Evolutionary conservation across 2,329 filamentous ascomycete species (phyloP), one percentile per base, ranked within the genome.

Genomic region (Pseudocercospora cruenta): DNA sequence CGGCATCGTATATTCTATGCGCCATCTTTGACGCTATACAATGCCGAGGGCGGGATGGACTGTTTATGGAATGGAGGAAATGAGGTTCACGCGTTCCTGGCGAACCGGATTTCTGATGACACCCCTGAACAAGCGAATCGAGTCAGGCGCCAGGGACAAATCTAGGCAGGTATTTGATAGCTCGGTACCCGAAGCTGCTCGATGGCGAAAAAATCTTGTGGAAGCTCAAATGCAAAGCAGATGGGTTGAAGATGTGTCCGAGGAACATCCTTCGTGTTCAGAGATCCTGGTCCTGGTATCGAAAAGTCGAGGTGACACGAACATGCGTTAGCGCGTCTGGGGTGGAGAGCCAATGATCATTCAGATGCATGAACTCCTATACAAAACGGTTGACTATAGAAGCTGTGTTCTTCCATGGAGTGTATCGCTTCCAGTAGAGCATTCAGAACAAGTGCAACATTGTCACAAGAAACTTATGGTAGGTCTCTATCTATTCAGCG

Each of bases 11-110:
- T 28, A 33, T 31, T 31, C 26, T 19, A 55, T 12, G 51, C 51
- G 51, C 51, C 51, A 55, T 55, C 22, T 55, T 16, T n/a, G 51
- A 55, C 51, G 51, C 51, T 31, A 28, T 55, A 22, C 47, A 12
- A 26, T 51, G 47, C 47, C 47, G 47, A 51, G 22, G 49, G 24
- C 24, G 49, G 49, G 21, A 24, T 26, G 22, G 19, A 26, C 49
- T 54, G 49, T 54, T 54, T 54, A 12, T 54, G 49, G 49, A 54
- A 54, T 54, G 49, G 49, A 36, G 49, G 49, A 54, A 26, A 54
- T 54, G 24, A 28, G 19, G 49, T 31, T 55, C 24, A 55, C 51
- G 51, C 51, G 51, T 21, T 14, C 49, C 51, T 55, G 16, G 51
- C 51, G 51, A 55, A 33, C 24, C 49, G 49, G 24, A 54, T 54